Base-by-base conservation (phyloP, 768 basidiomycete species). In the Suillus subaureus region DNA sequence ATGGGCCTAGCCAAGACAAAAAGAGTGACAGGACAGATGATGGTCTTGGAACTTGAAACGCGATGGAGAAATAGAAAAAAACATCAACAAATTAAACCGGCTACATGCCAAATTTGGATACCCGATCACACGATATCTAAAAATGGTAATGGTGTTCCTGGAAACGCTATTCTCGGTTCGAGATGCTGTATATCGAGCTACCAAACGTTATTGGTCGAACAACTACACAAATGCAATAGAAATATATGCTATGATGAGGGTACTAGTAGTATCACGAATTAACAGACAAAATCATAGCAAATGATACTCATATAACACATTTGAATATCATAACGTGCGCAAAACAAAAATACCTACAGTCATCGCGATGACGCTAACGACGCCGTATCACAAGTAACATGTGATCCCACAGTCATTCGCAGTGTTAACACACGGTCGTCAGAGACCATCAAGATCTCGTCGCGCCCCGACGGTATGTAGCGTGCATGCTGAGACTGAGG, bases 361-460 rank as follows among this genome's bases (percentile, higher is more conserved):
- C 66, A 67, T 40, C 68, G 68, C 54, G 68, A 73, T 40, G 65
- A 70, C 49, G 70, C 56, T 55, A 66, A 43, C 9, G 72, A 68
- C 15, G 21, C 57, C 51, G 61, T 37, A 51, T 67, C 64, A n/a
- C 64, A 69, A 21, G 7, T 57, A 23, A 68, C 60, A 26, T 64
- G 68, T 13, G 26, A 56, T 43, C 68, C 67, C 18, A 79, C 74
- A 64, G 82, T 77, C 67, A 89, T 79, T 57, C 89, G 86, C 62
- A 95, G 76, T 51, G 89, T 84, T 73, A 94, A 79, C 66, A 95
- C 88, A 40, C 91, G 87, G 77, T 97, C 95, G 70, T 96, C 96
- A 5, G 92, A 94, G 42, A 94, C 91, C 77, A 96, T 88, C 67
- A 97, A 79, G 73, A 97, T 94, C 77, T 97, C 94, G 66, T 93